These are phyloP conservation scores for Botrytis fragariae DNA, from an alignment of 2,329 filamentous ascomycete genomes.

Conservation along the genomic window DNA sequence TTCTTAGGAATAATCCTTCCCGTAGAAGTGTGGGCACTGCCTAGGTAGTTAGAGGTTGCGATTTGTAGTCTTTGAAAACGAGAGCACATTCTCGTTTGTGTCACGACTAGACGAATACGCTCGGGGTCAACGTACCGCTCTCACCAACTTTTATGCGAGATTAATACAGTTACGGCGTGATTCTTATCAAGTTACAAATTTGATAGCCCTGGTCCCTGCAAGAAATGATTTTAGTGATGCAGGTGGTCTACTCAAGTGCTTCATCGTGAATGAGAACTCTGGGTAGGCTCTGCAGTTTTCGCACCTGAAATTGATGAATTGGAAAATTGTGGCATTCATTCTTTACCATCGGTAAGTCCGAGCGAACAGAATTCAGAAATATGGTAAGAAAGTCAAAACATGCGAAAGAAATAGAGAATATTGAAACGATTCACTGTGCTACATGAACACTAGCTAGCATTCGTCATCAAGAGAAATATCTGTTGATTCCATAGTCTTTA, in stretches of 20 bases:
- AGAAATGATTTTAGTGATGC: not conserved
- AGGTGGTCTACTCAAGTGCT: not conserved
- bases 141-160: not conserved
- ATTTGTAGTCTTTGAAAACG: not conserved
- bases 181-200: not conserved
- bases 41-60: not conserved
- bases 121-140: not conserved
- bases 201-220: not conserved
- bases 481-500: too few species aligned
- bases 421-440: too few species aligned
- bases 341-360: not conserved
- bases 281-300: too few species aligned
- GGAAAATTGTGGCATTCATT: not conserved
- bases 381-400: not conserved
- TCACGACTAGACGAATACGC: too few species aligned
- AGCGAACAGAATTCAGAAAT: not conserved
- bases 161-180: not conserved
- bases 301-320: not conserved
- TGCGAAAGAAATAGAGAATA: too few species aligned
- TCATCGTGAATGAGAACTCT: not conserved
- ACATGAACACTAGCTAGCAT: not conserved
- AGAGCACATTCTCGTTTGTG: not conserved
- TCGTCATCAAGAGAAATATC: too few species aligned
- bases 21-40: too few species aligned
- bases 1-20: not conserved